Percentiles rank a stretch among this genome's conserved stretches.
Conservation (phyloP, 1,284 basidiomycete species). For the Boletellus deceptivus region DNA sequence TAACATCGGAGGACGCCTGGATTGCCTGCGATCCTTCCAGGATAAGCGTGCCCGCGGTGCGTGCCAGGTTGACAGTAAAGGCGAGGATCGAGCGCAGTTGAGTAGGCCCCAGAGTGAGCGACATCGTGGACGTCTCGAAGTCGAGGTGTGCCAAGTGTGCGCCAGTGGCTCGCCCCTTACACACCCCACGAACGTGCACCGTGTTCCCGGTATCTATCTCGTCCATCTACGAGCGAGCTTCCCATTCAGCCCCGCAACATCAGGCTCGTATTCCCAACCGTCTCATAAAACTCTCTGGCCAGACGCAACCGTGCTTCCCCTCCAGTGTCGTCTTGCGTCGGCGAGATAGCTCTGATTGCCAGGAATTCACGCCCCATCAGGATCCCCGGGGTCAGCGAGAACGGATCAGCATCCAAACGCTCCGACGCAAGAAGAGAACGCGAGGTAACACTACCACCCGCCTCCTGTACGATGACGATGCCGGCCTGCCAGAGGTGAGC, state of each 20-base stretch:
- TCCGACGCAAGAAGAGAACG: constrained; percentile 50
- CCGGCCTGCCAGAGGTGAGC: constrained; percentile 55
- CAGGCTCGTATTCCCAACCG: constrained; percentile 57
- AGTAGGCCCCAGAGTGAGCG: constrained; percentile 19
- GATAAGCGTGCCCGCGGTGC: constrained; percentile 67
- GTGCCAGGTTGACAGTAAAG: constrained; percentile 75
- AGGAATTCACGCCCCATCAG: constrained; percentile 86
- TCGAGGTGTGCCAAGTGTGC: too few species aligned
- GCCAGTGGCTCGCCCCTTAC: too few species aligned
- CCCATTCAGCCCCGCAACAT: constrained; percentile 12
- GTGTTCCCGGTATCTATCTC: constrained; percentile 7
- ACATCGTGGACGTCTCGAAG: constrained; percentile 23
- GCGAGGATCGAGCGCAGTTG: constrained; percentile 61
- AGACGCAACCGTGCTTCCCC: constrained; percentile 74
- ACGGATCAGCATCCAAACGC: constrained; percentile 29
- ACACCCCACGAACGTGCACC: constrained; percentile 8
- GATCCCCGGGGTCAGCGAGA: constrained; percentile 64
- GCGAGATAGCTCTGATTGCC: constrained; percentile 67
- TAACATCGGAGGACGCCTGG: constrained; percentile 54
- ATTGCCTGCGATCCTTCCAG: constrained; percentile 74
- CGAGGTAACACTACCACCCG: constrained; percentile 75
- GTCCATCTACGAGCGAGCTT: background rate
- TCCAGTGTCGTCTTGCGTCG: constrained; percentile 56
- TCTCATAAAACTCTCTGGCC: constrained; percentile 81
- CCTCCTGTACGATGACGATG: constrained; percentile 87